Evolutionary conservation across 1,284 basidiomycete species (phyloP).

Genomic region (Boletellus dicymbophilus): DNA sequence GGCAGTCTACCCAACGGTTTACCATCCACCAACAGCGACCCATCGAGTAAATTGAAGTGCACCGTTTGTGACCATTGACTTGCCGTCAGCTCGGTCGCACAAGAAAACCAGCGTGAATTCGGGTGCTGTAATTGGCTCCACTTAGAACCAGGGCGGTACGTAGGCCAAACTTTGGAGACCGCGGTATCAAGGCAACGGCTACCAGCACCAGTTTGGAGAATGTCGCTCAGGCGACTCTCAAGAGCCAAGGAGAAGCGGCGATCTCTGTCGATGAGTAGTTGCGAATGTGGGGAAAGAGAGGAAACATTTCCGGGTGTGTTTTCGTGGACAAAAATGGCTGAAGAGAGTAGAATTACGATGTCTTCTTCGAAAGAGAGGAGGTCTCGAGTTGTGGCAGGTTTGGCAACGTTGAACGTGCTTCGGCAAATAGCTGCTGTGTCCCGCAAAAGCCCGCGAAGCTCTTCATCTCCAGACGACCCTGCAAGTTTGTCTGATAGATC

Average conservation of each 20-base stretch:
- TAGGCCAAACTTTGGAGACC: background rate
- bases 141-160: background rate
- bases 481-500: slow-evolving; percentile 30
- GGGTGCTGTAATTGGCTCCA: background rate
- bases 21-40: background rate
- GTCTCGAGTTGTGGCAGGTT: slow-evolving; percentile 9
- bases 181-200: background rate
- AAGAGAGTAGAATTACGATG: slow-evolving; percentile 36
- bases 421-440: slow-evolving; percentile 41
- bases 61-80: background rate
- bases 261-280: background rate
- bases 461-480: slow-evolving; percentile 18
- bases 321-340: slow-evolving; percentile 25
- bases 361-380: slow-evolving; percentile 29
- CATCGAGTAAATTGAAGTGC: background rate
- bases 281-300: background rate
- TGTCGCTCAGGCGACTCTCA: background rate
- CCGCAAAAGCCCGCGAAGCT: slow-evolving; percentile 31
- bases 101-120: background rate
- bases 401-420: slow-evolving; percentile 43
- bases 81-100: background rate
- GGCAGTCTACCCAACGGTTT: background rate
- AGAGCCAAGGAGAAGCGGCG: slow-evolving; percentile 14
- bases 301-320: background rate
- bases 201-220: background rate